A percentile compares a stretch with the other conserved stretches of the same genome.
Evolutionary conservation across 1,139 yeast genomes (phyloP).

Genomic region (Blastobotrys aristatus): DNA sequence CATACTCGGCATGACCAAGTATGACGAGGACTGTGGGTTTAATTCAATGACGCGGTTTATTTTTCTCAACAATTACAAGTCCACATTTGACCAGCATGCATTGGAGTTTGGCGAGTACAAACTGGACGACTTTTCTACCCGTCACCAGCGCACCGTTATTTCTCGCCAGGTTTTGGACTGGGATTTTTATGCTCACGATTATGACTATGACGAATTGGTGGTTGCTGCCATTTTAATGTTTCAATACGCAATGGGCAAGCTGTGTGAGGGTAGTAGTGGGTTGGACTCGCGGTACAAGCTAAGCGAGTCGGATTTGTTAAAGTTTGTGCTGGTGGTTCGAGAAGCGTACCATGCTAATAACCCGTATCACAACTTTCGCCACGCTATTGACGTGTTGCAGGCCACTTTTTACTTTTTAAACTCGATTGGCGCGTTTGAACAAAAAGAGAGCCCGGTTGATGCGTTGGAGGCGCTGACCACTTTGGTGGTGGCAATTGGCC

Average conservation of each 20-base stretch:
- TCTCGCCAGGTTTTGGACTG: slow-evolving; percentile 16
- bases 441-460: neutral
- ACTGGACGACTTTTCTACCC: slow-evolving; percentile 2
- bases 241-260: slow-evolving; percentile 40
- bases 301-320: slow-evolving; percentile 44
- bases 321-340: slow-evolving; percentile 59
- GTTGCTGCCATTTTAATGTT: slow-evolving; percentile 57
- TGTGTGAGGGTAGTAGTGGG: slow-evolving; percentile 5
- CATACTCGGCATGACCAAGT: slow-evolving; percentile 10
- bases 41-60: slow-evolving; percentile 13
- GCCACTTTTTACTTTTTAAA: slow-evolving; percentile 68
- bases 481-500: slow-evolving; percentile 83
- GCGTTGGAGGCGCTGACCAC: slow-evolving; percentile 53
- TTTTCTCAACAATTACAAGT: neutral
- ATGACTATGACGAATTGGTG: slow-evolving; percentile 62
- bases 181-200: slow-evolving; percentile 65
- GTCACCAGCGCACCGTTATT: neutral
- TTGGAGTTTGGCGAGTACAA: slow-evolving; percentile 6
- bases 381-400: slow-evolving; percentile 92
- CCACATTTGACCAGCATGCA: neutral
- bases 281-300: slow-evolving; percentile 11
- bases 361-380: slow-evolving; percentile 92
- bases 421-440: slow-evolving; percentile 45
- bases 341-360: slow-evolving; percentile 78
- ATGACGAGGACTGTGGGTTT: slow-evolving; percentile 10